Conservation (phyloP, 2,329 filamentous ascomycete genomes). For the Byssoonygena ceratinophila region DNA sequence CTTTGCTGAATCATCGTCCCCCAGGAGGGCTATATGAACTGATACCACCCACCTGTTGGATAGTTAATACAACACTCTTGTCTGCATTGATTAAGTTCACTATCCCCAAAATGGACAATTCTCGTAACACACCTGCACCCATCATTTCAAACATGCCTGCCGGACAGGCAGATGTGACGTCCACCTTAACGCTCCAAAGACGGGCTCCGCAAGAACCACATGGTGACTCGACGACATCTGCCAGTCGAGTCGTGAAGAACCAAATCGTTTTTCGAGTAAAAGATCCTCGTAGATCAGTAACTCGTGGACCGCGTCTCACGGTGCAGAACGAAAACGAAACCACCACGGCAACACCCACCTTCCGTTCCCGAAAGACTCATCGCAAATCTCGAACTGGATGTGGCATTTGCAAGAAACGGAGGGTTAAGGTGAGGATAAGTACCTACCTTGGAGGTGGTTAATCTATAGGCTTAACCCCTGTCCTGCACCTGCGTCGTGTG, state of each 20-base stretch:
- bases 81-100: not conserved
- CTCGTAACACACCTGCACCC: not conserved
- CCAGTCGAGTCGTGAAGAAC: constrained; percentile 16
- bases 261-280: constrained; percentile 18
- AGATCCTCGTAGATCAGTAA: constrained; percentile 6
- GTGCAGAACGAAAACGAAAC: not conserved
- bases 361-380: constrained; percentile 26
- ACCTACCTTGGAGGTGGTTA: too few species aligned
- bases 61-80: not conserved
- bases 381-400: constrained; percentile 30
- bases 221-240: not conserved
- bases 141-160: not conserved
- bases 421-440: constrained; percentile 27
- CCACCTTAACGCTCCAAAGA: not conserved
- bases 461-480: too few species aligned
- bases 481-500: not conserved
- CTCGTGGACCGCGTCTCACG: not conserved
- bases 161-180: not conserved
- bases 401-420: constrained; percentile 27
- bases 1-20: not conserved
- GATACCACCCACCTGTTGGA: not conserved
- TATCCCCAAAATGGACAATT: constrained; percentile 2
- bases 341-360: constrained; percentile 15
- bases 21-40: not conserved
- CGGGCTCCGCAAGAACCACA: not conserved